These are phyloP conservation scores for Triangularia verruculosa DNA, from an alignment of 2,329 filamentous ascomycete genomes.

Conservation along the genomic window DNA sequence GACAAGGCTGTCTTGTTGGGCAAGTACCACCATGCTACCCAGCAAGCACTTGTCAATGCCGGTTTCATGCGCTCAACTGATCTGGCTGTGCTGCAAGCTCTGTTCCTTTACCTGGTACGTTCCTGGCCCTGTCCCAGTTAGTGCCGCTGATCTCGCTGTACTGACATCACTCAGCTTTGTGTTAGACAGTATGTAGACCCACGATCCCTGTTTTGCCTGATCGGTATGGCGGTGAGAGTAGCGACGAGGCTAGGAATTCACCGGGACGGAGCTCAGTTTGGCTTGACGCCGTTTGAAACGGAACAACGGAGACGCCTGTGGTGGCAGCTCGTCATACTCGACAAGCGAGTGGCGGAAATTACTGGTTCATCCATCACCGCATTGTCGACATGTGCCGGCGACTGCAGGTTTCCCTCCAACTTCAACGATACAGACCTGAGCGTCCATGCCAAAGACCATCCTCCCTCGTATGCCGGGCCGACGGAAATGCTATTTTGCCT, in stretches of 20 bases:
- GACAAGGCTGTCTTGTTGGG: slow-evolving; percentile 48
- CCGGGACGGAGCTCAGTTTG: slow-evolving; percentile 54
- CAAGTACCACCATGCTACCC: slow-evolving; percentile 56
- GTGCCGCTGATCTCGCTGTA: background rate
- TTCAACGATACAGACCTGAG: slow-evolving; percentile 61
- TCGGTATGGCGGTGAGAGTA: slow-evolving; percentile 64
- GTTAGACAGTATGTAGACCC: slow-evolving; percentile 60
- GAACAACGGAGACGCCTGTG: slow-evolving; percentile 70
- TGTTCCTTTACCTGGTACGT: slow-evolving; percentile 61
- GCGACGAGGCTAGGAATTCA: slow-evolving; percentile 69
- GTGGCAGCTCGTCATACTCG: slow-evolving; percentile 70
- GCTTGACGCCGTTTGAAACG: slow-evolving; percentile 56
- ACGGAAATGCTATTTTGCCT: slow-evolving; percentile 62
- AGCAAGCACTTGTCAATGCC: slow-evolving; percentile 64
- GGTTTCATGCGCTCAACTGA: slow-evolving; percentile 66
- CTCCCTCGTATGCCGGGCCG: slow-evolving; percentile 46
- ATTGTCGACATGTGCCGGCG: slow-evolving; percentile 48
- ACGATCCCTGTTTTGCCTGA: slow-evolving; percentile 56
- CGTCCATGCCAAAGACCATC: slow-evolving; percentile 53
- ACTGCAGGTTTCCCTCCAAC: slow-evolving; percentile 58
- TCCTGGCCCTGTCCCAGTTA: slow-evolving; percentile 20
- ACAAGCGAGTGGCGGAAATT: slow-evolving; percentile 66
- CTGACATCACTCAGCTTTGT: slow-evolving; percentile 43
- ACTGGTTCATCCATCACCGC: slow-evolving; percentile 57
- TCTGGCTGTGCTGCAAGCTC: slow-evolving; percentile 63